phyloP scores from a whole-genome alignment of 768 basidiomycete genomes.

The Phlebiopsis gigantea region DNA sequence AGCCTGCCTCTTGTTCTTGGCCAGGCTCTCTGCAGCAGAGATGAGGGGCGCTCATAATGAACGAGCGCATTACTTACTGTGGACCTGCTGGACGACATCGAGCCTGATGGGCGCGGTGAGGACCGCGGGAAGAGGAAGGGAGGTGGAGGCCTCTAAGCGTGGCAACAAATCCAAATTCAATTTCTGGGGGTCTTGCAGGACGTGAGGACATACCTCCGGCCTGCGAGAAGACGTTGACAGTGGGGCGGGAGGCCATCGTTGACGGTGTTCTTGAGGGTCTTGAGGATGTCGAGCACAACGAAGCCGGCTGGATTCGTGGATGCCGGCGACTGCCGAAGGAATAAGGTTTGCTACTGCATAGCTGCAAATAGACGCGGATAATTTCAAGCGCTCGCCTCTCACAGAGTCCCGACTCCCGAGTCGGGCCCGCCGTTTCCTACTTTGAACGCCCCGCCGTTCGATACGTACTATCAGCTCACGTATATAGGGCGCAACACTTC shows the following conservation, averaged over 20 bases:
- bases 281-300: constrained; percentile 28
- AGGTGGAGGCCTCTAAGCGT: constrained; percentile 70
- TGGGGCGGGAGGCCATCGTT: constrained; percentile 89
- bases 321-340: constrained; percentile 5
- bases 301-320: constrained; percentile 9
- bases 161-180: constrained; percentile 6
- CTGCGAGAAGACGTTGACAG: constrained; percentile 75
- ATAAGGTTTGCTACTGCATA: constrained; percentile 17
- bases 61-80: constrained; percentile 87
- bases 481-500: too few relatives aligned
- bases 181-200: neutral
- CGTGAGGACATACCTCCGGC: constrained; percentile 54
- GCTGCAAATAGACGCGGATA: neutral
- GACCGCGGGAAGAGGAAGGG: constrained; percentile 91
- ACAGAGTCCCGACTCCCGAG: neutral
- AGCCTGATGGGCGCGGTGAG: constrained; percentile 97
- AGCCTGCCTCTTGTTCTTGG: constrained; percentile 96
- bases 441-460: too few relatives aligned
- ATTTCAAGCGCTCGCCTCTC: neutral
- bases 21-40: constrained; percentile 74
- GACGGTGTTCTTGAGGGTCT: constrained; percentile 36
- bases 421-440: neutral
- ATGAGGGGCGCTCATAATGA: constrained; percentile 9
- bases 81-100: constrained; percentile 97
- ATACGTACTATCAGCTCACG: too few relatives aligned